A percentile compares a stretch with the other conserved stretches of the same genome.
phyloP scores from a whole-genome alignment of 2,329 filamentous ascomycete genomes.

The Ceratocystis cubensis region DNA sequence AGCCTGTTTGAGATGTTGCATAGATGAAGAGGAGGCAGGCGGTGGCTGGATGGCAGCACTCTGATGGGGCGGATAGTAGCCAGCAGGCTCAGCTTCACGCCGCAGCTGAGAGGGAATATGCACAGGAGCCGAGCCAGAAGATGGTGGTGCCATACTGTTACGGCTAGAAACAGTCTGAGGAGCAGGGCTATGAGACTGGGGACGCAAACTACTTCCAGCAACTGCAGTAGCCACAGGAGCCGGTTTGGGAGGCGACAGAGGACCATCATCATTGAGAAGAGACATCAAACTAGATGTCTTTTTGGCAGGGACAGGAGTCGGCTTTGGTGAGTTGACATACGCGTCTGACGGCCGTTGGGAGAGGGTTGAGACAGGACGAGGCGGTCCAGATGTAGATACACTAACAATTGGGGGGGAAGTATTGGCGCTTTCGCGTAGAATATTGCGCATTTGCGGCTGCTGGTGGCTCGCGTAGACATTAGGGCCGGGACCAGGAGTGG shows the following conservation, averaged over 20 bases:
- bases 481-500: not conserved
- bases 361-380: conserved; percentile 2
- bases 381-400: not conserved
- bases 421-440: conserved; percentile 11
- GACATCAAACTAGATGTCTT: conserved; percentile 54
- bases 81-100: conserved; percentile 35
- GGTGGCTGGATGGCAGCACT: conserved; percentile 21
- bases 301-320: conserved; percentile 31
- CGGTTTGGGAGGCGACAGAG: conserved; percentile 33
- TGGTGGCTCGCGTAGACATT: not conserved
- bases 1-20: conserved; percentile 41
- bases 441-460: conserved; percentile 12
- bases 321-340: conserved; percentile 16
- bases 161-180: conserved; percentile 29
- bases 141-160: conserved; percentile 28
- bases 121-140: conserved; percentile 25
- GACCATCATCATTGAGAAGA: conserved; percentile 47
- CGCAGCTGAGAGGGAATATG: conserved; percentile 34
- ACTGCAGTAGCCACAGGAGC: conserved; percentile 40
- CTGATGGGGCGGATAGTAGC: conserved; percentile 37
- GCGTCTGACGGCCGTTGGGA: conserved; percentile 14
- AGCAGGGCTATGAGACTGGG: conserved; percentile 34
- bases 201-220: conserved; percentile 31
- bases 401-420: conserved; percentile 5
- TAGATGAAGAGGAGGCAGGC: conserved; percentile 30